Conservation (phyloP, 2,329 filamentous ascomycete species). For the Ambrosiella cleistominuta region DNA sequence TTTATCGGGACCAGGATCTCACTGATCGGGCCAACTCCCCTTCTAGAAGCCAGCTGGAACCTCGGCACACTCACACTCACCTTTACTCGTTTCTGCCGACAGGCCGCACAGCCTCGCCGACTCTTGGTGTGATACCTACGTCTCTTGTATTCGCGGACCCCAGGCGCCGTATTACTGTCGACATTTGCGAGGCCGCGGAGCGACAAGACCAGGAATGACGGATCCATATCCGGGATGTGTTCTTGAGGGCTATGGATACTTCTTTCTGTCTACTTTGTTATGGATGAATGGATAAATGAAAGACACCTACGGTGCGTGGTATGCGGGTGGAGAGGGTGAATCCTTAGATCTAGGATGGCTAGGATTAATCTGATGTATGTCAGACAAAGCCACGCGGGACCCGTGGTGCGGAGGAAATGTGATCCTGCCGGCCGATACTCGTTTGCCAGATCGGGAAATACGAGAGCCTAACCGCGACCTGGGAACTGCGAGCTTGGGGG, state of each 20-base stretch:
- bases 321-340: too few relatives aligned
- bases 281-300: too few relatives aligned
- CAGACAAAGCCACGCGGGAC: too few relatives aligned
- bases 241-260: background rate
- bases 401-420: too few relatives aligned
- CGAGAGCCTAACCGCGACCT: background rate
- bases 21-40: too few relatives aligned
- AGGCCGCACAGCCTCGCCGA: conserved; percentile 14
- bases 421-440: background rate
- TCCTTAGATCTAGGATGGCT: too few relatives aligned
- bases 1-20: too few relatives aligned
- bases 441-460: background rate
- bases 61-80: conserved; percentile 10
- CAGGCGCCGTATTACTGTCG: background rate
- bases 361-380: too few relatives aligned
- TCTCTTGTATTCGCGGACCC: conserved; percentile 12
- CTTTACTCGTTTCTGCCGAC: conserved; percentile 17
- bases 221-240: conserved; percentile 8
- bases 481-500: too few relatives aligned
- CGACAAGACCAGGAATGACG: conserved; percentile 11
- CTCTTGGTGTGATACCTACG: conserved; percentile 12
- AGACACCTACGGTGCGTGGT: too few relatives aligned
- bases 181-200: conserved; percentile 1
- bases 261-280: background rate
- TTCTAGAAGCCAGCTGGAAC: background rate